Conservation (phyloP, 2,329 filamentous ascomycete genomes). For the Diplodia corticola region DNA sequence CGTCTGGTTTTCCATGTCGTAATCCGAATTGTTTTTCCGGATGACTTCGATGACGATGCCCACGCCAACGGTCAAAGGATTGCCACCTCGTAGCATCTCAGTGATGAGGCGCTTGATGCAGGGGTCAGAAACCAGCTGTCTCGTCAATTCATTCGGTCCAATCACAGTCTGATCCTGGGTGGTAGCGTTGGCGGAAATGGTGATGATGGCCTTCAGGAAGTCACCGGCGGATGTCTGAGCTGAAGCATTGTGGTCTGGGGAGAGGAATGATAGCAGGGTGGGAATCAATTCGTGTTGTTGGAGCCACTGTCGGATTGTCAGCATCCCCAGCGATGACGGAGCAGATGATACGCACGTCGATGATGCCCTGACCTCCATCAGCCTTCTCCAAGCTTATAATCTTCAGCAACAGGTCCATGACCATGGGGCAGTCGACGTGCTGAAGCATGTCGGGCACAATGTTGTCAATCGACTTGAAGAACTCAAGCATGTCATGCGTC, state of each 20-base stretch:
- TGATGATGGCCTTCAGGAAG: constrained; percentile 98
- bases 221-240: constrained; percentile 96
- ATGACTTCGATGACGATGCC: constrained; percentile 99
- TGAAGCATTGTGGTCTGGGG: constrained; percentile 79
- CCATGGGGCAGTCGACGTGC: constrained; percentile 95
- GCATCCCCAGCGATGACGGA: background rate
- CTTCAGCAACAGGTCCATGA: constrained; percentile 96
- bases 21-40: constrained; percentile 98
- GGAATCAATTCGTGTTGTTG: constrained; percentile 87
- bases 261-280: constrained; percentile 80
- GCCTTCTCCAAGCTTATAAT: constrained; percentile 95
- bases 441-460: constrained; percentile 83
- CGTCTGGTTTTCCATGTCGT: constrained; percentile 86
- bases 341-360: constrained; percentile 67
- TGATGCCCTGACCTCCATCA: constrained; percentile 86
- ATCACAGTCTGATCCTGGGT: constrained; percentile 99
- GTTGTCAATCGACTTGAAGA: constrained; percentile 80
- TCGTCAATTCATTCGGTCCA: constrained; percentile 92
- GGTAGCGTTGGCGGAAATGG: constrained; percentile 95
- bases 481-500: constrained; percentile 92
- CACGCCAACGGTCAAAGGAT: constrained; percentile 91
- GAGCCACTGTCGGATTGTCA: constrained; percentile 67
- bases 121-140: constrained; percentile 83
- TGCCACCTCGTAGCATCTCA: constrained; percentile 91
- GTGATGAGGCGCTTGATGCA: constrained; percentile 83